Evolutionary conservation across 2,329 filamentous ascomycete genomes (phyloP).

Genomic region (Fusarium sarcochroum): DNA sequence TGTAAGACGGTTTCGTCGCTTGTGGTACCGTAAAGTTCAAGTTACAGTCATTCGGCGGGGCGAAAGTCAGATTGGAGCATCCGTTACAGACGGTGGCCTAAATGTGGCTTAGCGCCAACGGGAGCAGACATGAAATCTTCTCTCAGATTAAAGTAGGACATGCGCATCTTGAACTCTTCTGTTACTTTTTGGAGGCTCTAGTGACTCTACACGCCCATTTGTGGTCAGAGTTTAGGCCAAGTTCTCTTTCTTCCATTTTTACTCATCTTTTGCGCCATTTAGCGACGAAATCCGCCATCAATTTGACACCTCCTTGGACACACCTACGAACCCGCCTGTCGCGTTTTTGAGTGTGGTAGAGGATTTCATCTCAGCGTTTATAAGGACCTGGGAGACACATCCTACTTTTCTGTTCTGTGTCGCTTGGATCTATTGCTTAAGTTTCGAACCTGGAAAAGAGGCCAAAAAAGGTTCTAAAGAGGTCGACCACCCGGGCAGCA

Average conservation of each 20-base stretch:
- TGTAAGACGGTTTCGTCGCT: neutral
- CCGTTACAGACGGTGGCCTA: conserved; percentile 18
- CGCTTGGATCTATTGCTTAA: neutral
- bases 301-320: neutral
- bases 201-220: neutral
- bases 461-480: neutral
- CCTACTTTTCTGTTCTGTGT: neutral
- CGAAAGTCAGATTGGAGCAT: neutral
- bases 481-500: neutral
- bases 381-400: neutral
- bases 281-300: neutral
- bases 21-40: conserved; percentile 1
- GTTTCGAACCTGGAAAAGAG: neutral
- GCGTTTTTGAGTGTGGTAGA: neutral
- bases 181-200: conserved; percentile 1
- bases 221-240: neutral
- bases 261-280: neutral
- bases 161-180: conserved; percentile 21
- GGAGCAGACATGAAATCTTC: conserved; percentile 38
- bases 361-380: neutral
- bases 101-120: conserved; percentile 20
- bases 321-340: neutral
- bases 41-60: neutral
- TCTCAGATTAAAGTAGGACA: conserved; percentile 34
- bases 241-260: neutral